Conservation (phyloP, 805 yeast species). For the Saturnispora besseyi region DNA sequence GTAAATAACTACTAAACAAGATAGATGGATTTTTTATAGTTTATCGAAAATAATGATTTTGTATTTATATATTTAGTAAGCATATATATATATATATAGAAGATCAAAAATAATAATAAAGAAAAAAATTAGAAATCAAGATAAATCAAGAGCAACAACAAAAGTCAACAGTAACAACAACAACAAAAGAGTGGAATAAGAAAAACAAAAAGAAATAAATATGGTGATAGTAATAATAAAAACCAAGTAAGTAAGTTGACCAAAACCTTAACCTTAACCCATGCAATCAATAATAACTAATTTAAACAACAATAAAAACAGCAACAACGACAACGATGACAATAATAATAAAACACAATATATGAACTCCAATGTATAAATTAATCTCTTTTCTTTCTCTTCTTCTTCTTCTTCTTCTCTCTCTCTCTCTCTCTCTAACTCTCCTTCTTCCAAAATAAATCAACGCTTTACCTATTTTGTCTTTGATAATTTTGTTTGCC, state of each 20-base stretch:
- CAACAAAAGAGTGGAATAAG: background rate
- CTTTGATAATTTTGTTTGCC: conserved; percentile 30
- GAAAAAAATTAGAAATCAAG: too few relatives aligned
- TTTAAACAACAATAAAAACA: background rate
- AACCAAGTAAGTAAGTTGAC: background rate
- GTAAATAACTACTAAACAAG: too few relatives aligned
- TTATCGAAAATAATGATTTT: too few relatives aligned
- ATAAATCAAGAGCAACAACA: too few relatives aligned
- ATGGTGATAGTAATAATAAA: background rate
- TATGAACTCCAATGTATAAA: too few relatives aligned
- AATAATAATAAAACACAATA: background rate
- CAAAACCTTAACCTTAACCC: background rate
- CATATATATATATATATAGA: too few relatives aligned
- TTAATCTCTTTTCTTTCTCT: too few relatives aligned
- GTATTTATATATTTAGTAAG: too few relatives aligned
- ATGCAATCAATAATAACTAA: background rate
- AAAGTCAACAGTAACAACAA: background rate
- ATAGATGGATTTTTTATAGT: too few relatives aligned
- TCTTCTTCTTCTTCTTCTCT: too few relatives aligned
- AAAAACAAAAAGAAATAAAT: background rate
- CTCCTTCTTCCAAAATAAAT: background rate
- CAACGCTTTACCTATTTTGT: background rate
- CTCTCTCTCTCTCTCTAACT: background rate
- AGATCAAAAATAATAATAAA: too few relatives aligned
- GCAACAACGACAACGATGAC: background rate